Percentiles rank a stretch among this genome's conserved stretches.
These are phyloP conservation scores for Buxus sempervirens DNA, from an alignment of 164 flowering plant genomes.

Conservation along the genomic window DNA sequence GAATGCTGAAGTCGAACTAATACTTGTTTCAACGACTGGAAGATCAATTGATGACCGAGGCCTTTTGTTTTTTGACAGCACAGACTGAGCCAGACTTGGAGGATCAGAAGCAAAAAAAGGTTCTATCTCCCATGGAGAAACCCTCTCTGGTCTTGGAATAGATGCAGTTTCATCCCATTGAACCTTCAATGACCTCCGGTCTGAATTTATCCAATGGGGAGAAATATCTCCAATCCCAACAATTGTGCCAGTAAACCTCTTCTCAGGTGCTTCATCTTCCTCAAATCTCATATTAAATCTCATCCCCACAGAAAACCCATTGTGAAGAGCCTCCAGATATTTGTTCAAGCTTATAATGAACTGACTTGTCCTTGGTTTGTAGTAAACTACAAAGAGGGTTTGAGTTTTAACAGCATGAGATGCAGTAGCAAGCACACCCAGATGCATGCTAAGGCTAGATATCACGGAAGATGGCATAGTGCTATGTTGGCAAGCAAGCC, in stretches of 20 bases:
- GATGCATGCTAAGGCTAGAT: conserved; percentile 74
- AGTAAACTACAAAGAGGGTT: conserved; percentile 62
- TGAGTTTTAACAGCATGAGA: conserved; percentile 56
- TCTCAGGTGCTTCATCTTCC: conserved; percentile 76
- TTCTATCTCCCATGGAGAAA: conserved; percentile 96
- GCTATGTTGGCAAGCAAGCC: conserved; percentile 52
- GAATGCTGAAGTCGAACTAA: conserved; percentile 29
- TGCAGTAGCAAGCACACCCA: conserved; percentile 76
- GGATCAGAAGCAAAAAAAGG: conserved; percentile 51
- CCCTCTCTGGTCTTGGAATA: conserved; percentile 68
- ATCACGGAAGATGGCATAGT: conserved; percentile 64
- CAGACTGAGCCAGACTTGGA: conserved; percentile 29
- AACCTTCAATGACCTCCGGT: conserved; percentile 68
- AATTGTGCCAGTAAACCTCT: conserved; percentile 68
- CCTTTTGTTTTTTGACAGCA: conserved; percentile 50
- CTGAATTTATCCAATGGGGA: conserved; percentile 50
- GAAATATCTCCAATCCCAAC: conserved; percentile 54
- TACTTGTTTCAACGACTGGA: conserved; percentile 34
- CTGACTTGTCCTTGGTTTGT: conserved; percentile 82
- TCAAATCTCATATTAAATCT: conserved; percentile 82
- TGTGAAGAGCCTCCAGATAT: conserved; percentile 50
- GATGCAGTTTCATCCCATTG: conserved; percentile 95
- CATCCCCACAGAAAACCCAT: conserved; percentile 56
- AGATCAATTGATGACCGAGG: conserved; percentile 46
- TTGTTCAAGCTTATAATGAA: conserved; percentile 61